Evolutionary conservation across 805 yeast species (phyloP).

Genomic region (Spencermartinsiella europaea): DNA sequence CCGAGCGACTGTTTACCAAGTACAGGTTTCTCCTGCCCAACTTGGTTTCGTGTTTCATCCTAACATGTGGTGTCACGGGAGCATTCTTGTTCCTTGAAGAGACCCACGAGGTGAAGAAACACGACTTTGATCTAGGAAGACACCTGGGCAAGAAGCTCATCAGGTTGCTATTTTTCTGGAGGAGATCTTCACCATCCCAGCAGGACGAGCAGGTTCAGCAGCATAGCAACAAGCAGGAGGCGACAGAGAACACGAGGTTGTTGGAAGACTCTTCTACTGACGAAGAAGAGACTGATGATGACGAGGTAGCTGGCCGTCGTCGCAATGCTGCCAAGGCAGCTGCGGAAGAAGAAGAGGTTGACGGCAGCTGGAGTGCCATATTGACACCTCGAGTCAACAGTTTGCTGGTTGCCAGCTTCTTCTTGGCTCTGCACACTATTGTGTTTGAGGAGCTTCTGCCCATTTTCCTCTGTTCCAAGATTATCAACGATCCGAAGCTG

Average conservation of each 20-base stretch:
- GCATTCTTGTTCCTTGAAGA: slow-evolving; percentile 50
- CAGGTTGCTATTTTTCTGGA: background rate
- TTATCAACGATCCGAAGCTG: slow-evolving; percentile 8
- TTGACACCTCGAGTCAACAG: slow-evolving; percentile 17
- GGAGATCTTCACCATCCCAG: background rate
- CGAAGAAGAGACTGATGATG: background rate
- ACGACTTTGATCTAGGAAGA: slow-evolving; percentile 42
- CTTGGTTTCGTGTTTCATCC: slow-evolving; percentile 38
- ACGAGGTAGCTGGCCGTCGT: background rate
- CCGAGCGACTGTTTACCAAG: background rate
- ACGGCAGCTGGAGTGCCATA: slow-evolving; percentile 19
- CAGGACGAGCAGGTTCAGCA: background rate
- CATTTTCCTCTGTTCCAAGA: slow-evolving; percentile 41
- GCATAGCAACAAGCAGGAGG: no score
- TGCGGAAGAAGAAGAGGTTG: background rate
- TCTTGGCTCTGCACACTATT: slow-evolving; percentile 42
- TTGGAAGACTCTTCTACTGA: background rate
- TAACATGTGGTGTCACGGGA: slow-evolving; percentile 17
- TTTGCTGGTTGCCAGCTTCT: slow-evolving; percentile 10
- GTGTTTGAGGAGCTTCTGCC: slow-evolving; percentile 54
- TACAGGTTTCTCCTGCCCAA: slow-evolving; percentile 45
- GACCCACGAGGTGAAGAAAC: slow-evolving; percentile 40
- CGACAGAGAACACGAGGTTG: background rate
- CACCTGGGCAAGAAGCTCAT: slow-evolving; percentile 39
- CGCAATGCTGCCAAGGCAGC: background rate